Evolutionary conservation across 768 basidiomycete genomes (phyloP), one percentile per base, ranked within the genome.

Genomic region (Neoboletus subvelutipes): DNA sequence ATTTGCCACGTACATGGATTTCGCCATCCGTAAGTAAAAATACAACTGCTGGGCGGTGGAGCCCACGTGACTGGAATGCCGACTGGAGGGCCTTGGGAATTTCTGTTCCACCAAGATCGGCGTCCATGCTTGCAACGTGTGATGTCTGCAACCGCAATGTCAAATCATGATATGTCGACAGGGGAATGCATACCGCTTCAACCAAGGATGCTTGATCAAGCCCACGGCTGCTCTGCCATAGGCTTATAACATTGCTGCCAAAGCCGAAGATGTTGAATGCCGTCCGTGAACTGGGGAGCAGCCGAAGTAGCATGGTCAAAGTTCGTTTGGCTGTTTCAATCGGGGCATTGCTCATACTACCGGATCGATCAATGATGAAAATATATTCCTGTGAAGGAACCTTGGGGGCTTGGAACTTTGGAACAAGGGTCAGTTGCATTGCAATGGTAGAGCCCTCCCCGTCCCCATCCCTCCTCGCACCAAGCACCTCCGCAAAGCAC

Each of bases 1-100:
- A 5, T 10, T 37, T n/a, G 24, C 5, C 0, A 52, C 64, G 4
- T 34, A 68, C 57, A 43, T 72, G 1, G 28, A 83, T 76, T 50
- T 77, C 67, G 18, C 85, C 85, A 55, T 85, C 86, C 2, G 86
- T 87, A 31, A 87, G 70, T 15, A 86, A 66, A 57, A 87, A 84
- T 9, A 84, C 66, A 9, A 72, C 77, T 1, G 81, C 80, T 1
- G 84, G 75, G 1, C 76, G 73, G 29, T 64, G 57, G 10, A 20
- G 47, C 9, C 59, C 65, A 7, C 81, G 76, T 6, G 64, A 64
- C 1, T 51, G 29, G n/a, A 84, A 72, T 24, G 78, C 77, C 1
- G 48, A 28, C 5, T 66, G 52, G 26, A 87, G 65, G 0, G 83
- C 85, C 0, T 18, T 11, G 0, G 66, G 45, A 9, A 83, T 78